Conservation (phyloP, 176 grass and related monocot species). For the Neostapfia colusana region DNA sequence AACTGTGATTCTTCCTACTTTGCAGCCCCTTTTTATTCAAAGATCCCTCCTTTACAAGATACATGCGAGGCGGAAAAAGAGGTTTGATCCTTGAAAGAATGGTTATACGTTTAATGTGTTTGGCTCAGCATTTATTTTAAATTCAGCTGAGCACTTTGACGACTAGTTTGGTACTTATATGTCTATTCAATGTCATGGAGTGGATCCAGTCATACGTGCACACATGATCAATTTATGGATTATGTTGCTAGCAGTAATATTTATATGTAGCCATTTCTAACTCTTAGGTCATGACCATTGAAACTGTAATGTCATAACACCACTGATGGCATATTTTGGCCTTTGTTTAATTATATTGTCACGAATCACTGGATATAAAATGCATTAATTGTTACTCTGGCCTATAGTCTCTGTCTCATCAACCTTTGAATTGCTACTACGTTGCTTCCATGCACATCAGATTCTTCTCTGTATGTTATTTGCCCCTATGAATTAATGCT, state of each 20-base stretch:
- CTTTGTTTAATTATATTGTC: background rate
- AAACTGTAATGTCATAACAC: background rate
- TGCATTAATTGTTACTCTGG: background rate
- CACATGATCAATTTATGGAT: background rate
- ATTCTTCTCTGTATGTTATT: background rate
- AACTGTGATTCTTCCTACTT: constrained; percentile 26
- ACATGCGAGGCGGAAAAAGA: constrained; percentile 72
- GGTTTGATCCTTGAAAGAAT: constrained; percentile 48
- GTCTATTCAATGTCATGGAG: background rate
- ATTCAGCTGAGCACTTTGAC: background rate
- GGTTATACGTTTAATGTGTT: background rate
- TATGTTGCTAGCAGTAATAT: background rate
- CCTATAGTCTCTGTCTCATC: background rate
- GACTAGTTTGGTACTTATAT: background rate
- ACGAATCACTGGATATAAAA: background rate
- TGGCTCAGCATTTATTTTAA: background rate
- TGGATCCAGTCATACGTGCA: background rate
- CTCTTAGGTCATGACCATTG: background rate
- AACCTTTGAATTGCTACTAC: background rate
- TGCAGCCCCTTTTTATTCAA: constrained; percentile 87
- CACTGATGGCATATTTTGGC: background rate
- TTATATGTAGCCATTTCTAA: background rate
- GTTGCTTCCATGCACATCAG: background rate
- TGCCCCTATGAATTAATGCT: background rate
- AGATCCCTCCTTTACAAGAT: constrained; percentile 92